Percentiles rank a stretch among this genome's conserved stretches.
Evolutionary conservation across 441 rosid genomes (phyloP).

Genomic region (Populus hybrid): DNA sequence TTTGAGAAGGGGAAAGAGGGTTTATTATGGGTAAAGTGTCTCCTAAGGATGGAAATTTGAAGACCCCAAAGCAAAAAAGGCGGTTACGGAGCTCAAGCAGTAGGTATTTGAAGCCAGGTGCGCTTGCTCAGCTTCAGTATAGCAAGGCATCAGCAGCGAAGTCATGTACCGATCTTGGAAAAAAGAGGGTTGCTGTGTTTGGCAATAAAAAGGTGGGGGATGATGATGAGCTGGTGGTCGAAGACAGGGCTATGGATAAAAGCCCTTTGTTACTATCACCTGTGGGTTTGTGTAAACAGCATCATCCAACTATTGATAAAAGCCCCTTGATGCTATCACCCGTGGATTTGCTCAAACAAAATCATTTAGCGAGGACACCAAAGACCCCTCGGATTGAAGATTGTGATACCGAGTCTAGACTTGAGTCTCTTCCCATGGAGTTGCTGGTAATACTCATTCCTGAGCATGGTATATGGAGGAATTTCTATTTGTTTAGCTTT

Average conservation of each 20-base stretch:
- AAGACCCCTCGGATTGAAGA: conserved; percentile 64
- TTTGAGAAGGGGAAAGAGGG: neutral
- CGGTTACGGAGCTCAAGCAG: conserved; percentile 50
- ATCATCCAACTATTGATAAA: conserved; percentile 26
- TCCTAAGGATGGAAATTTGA: conserved; percentile 45
- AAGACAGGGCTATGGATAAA: conserved; percentile 35
- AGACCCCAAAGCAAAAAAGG: conserved; percentile 51
- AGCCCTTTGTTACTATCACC: conserved; percentile 69
- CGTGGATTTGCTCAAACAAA: conserved; percentile 50
- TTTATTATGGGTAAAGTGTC: conserved; percentile 65
- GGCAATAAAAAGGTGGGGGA: conserved; percentile 40
- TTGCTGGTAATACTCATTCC: conserved; percentile 54
- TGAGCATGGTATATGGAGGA: neutral
- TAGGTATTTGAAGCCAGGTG: conserved; percentile 81
- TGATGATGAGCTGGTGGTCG: conserved; percentile 29
- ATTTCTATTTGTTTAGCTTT: neutral
- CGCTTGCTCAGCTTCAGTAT: conserved; percentile 74
- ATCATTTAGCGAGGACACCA: conserved; percentile 52
- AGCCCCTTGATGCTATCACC: conserved; percentile 69
- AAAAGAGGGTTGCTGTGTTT: conserved; percentile 60
- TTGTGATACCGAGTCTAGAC: conserved; percentile 59
- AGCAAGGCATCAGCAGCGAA: conserved; percentile 49
- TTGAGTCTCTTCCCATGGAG: conserved; percentile 89
- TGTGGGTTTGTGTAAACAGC: conserved; percentile 50
- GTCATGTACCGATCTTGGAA: conserved; percentile 77